Conservation (phyloP, 2,329 filamentous ascomycete genomes). For the Ceratocystis huliohia region DNA sequence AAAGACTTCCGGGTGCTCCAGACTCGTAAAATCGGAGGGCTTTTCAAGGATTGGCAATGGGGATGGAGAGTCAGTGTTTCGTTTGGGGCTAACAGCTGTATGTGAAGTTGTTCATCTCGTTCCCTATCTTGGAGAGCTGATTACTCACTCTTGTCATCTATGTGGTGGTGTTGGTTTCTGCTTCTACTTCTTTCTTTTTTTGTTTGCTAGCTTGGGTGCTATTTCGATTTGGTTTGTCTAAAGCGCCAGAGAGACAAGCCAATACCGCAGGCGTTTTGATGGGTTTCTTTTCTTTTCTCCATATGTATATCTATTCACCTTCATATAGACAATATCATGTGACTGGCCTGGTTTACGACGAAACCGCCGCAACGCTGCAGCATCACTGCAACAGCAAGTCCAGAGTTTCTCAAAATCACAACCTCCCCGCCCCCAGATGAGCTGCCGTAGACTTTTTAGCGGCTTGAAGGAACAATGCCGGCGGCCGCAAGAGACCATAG, state of each 20-base stretch:
- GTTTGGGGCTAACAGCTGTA: neutral
- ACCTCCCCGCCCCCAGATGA: no score
- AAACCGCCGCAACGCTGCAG: no score
- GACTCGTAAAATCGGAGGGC: constrained; percentile 32
- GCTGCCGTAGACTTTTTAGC: no score
- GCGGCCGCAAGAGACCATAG: neutral
- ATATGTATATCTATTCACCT: neutral
- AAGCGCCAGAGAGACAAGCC: neutral
- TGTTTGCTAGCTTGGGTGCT: neutral
- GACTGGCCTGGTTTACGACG: neutral
- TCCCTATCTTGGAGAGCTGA: no score
- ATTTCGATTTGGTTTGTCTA: neutral
- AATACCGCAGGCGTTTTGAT: neutral
- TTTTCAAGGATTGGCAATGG: neutral
- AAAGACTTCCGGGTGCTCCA: constrained; percentile 74
- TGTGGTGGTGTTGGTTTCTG: neutral
- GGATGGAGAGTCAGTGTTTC: neutral
- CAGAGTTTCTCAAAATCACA: no score
- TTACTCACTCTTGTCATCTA: neutral
- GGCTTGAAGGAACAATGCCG: no score
- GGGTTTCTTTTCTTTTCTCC: neutral
- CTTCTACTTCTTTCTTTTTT: neutral
- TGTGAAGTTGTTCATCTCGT: neutral
- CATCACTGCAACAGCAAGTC: no score
- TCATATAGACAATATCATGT: constrained; percentile 5